Evolutionary conservation across 1,284 basidiomycete genomes (phyloP), one percentile per base, ranked within the genome.

Genomic region (Agaricales sp.): DNA sequence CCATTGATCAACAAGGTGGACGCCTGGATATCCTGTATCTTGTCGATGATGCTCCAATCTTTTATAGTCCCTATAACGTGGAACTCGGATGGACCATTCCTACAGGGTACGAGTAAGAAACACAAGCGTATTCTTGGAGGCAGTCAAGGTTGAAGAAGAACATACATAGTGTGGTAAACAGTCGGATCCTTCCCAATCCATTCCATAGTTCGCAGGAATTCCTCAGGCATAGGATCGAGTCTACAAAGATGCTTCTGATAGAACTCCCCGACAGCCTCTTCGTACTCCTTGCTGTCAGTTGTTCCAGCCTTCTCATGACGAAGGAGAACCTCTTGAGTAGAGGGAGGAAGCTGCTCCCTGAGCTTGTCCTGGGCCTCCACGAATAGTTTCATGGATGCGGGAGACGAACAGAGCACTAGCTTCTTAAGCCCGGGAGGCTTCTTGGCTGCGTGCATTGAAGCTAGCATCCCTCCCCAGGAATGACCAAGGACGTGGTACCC

Each of bases 1-100:
- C 75, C 73, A 47, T 77, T 81, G 39, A 73, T 59, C 20, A 82
- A 52, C n/a, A 80, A 59, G 1, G 75, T 77, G 2, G 74, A 67
- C 2, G 65, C 67, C 2, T 55, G 58, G 54, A 80, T 75, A 45
- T 67, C 68, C 55, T 69, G 63, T 19, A 74, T 50, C 3, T 70
- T 62, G 16, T 69, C 60, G 11, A 73, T 57, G 41, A 77, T 63
- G 6, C 63, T 64, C 76, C 75, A 81, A 2, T 61, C 61, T 55
- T 70, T 76, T 45, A 80, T 59, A 3, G 67, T 63, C 2, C 76
- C 77, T 2, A 61, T 65, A 51, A 76, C 62, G 49, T 66, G 54
- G 56, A 78, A 78, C 49, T 76, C 73, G 23, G 69, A 72, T 0
- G 75, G 71, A 3, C 78, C 76, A 23, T 70, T 67, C 71, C 76